Evolutionary conservation across 768 basidiomycete genomes (phyloP).

Genomic region (Cyathus striatus): DNA sequence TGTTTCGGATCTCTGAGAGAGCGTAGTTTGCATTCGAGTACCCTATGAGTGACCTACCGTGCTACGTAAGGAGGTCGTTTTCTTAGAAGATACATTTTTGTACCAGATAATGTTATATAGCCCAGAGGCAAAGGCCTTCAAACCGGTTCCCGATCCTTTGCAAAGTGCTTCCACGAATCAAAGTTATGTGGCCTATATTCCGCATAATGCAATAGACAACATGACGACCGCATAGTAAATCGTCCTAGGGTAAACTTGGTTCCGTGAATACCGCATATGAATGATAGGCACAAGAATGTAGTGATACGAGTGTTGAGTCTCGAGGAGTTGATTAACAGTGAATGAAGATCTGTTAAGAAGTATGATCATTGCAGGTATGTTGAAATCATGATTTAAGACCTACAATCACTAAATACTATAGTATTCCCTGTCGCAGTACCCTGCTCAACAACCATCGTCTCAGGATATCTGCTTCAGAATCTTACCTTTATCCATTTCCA

Average conservation of each 20-base stretch:
- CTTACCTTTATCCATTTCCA: no score
- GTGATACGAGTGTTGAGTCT: conserved; percentile 44
- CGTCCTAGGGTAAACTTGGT: conserved; percentile 55
- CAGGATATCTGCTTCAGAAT: no score
- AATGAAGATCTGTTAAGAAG: conserved; percentile 44
- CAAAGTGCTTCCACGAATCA: conserved; percentile 55
- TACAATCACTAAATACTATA: conserved; percentile 73
- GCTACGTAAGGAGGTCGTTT: no score
- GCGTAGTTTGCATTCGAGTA: conserved; percentile 76
- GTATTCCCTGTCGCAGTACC: conserved; percentile 54
- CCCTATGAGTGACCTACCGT: conserved; percentile 69
- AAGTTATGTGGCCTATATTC: conserved; percentile 54
- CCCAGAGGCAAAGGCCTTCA: conserved; percentile 58
- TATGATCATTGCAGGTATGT: neutral
- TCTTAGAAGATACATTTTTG: neutral
- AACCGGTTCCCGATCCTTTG: conserved; percentile 51
- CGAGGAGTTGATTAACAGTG: conserved; percentile 40
- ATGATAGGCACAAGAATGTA: conserved; percentile 51
- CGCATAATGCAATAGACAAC: conserved; percentile 43
- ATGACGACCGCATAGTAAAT: conserved; percentile 59
- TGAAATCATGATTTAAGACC: no score
- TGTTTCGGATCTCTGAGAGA: conserved; percentile 65
- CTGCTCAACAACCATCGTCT: no score
- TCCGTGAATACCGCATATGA: conserved; percentile 54
- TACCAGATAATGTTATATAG: conserved; percentile 72